Conservation (phyloP, 495 filamentous ascomycete genomes). For the Aspergillus mulundensis region DNA sequence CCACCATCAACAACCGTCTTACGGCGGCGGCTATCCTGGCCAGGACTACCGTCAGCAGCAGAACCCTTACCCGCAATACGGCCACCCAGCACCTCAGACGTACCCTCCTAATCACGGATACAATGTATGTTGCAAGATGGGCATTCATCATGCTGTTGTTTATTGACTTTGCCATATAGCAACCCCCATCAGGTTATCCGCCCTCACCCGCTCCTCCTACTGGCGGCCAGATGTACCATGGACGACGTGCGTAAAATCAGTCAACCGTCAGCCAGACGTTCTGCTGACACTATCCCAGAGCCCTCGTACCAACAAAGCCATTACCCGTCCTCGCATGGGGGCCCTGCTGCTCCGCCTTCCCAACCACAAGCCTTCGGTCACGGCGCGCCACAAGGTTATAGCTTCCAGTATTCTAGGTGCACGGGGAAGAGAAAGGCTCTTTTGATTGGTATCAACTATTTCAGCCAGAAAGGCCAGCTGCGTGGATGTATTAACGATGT, state of each 20-base stretch:
- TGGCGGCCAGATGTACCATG: constrained; percentile 35
- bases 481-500: constrained; percentile 98
- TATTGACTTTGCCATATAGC: constrained; percentile 17
- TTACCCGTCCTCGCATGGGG: constrained; percentile 18
- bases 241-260: constrained; percentile 19
- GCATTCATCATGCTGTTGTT: not conserved
- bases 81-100: constrained; percentile 36
- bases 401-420: constrained; percentile 88
- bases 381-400: constrained; percentile 74
- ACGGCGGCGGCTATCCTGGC: constrained; percentile 46
- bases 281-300: constrained; percentile 11
- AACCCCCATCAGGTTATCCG: constrained; percentile 31
- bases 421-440: constrained; percentile 88
- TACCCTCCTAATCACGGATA: constrained; percentile 44
- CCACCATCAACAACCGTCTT: constrained; percentile 28
- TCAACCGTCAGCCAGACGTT: not conserved
- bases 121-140: constrained; percentile 24
- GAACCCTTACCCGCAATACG: constrained; percentile 43
- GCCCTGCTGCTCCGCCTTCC: constrained; percentile 40
- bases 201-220: constrained; percentile 29
- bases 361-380: constrained; percentile 60
- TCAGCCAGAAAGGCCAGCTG: constrained; percentile 85
- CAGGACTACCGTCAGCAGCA: constrained; percentile 43
- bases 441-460: constrained; percentile 97
- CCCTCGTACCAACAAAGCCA: constrained; percentile 32